These are phyloP conservation scores for Clarireedia hainanense DNA, from an alignment of 2,329 filamentous ascomycete species.

Conservation along the genomic window DNA sequence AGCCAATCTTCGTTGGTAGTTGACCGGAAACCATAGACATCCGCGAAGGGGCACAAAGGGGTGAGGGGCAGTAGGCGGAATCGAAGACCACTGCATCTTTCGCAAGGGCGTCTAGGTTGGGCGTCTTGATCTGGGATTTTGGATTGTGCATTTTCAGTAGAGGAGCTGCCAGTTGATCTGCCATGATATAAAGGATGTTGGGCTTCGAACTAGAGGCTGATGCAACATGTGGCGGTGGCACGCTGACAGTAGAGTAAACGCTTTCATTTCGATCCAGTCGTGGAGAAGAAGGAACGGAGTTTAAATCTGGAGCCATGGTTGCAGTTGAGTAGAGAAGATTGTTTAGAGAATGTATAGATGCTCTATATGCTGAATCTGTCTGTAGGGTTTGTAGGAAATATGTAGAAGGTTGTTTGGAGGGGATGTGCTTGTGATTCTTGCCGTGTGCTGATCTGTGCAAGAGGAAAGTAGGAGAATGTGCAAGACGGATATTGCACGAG, in stretches of 20 bases:
- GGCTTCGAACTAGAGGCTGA: slow-evolving; percentile 37
- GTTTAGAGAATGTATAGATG: neutral
- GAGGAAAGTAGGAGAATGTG: neutral
- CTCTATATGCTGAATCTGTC: neutral
- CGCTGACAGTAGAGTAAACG: slow-evolving; percentile 21
- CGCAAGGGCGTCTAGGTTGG: slow-evolving; percentile 78
- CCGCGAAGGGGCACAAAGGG: slow-evolving; percentile 83
- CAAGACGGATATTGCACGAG: neutral
- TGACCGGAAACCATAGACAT: slow-evolving; percentile 94
- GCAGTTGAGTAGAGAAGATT: neutral
- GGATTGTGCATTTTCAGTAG: slow-evolving; percentile 88
- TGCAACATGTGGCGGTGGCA: slow-evolving; percentile 9
- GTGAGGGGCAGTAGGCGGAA: slow-evolving; percentile 89
- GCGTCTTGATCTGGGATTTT: slow-evolving; percentile 83
- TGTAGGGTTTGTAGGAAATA: neutral
- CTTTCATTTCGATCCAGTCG: slow-evolving; percentile 20
- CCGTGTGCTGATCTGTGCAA: neutral
- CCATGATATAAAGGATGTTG: slow-evolving; percentile 92
- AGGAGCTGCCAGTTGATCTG: slow-evolving; percentile 86
- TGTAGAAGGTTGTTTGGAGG: neutral
- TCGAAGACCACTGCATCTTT: slow-evolving; percentile 81
- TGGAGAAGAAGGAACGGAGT: slow-evolving; percentile 56
- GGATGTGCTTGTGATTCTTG: too few species aligned
- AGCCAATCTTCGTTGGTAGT: slow-evolving; percentile 82
- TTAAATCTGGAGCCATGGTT: slow-evolving; percentile 64